Conservation (phyloP, 352 stramenopile genomes). For the Globisporangium carolinianum region DNA sequence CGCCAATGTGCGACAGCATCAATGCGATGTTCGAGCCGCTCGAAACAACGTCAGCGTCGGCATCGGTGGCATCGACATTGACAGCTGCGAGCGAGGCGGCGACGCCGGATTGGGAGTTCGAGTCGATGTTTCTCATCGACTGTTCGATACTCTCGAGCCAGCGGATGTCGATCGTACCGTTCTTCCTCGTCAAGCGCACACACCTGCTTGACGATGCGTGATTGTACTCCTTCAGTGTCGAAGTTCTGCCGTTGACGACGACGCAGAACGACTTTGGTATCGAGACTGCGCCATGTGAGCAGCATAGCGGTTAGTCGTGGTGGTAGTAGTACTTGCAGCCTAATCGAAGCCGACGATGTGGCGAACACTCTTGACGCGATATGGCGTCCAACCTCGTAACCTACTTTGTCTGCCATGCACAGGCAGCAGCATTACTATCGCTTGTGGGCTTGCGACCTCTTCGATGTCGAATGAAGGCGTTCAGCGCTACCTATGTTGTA, state of each 20-base stretch:
- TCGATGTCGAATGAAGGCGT: too few relatives aligned
- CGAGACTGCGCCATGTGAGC: too few relatives aligned
- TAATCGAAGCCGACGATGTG: too few relatives aligned
- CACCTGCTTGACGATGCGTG: not conserved
- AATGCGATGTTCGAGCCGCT: not conserved
- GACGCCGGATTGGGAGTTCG: not conserved
- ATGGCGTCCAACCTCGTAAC: too few relatives aligned
- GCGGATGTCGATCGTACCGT: slow-evolving; percentile 5
- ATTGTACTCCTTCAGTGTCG: not conserved
- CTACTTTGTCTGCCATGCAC: too few relatives aligned
- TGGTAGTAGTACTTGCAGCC: too few relatives aligned
- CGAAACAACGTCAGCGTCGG: not conserved
- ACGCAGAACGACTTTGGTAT: too few relatives aligned
- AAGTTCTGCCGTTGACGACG: not conserved
- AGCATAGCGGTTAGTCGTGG: too few relatives aligned
- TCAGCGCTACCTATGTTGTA: too few relatives aligned
- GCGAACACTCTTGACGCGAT: too few relatives aligned
- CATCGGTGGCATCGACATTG: not conserved
- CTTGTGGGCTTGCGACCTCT: too few relatives aligned
- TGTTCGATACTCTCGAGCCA: not conserved
- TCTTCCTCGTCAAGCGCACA: slow-evolving; percentile 3
- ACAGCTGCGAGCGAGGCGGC: not conserved
- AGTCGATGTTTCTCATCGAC: not conserved
- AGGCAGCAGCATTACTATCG: too few relatives aligned
- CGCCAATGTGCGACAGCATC: slow-evolving; percentile 1